Evolutionary conservation across 257 asterid genomes (phyloP), one percentile per base, ranked within the genome.

Genomic region (Solanum piurae): DNA sequence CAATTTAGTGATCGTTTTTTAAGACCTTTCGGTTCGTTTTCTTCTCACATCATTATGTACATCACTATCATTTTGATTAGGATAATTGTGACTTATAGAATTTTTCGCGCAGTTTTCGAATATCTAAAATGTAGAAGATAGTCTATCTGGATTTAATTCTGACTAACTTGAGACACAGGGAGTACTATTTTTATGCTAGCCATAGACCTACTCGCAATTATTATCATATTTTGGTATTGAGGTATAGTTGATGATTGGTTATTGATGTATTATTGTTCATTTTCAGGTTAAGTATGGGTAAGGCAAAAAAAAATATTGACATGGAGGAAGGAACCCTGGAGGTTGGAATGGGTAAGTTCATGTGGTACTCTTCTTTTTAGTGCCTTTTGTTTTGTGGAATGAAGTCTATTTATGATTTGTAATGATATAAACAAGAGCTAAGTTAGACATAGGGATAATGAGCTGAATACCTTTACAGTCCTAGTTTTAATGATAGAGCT

Each of bases 321-420:
- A 75, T 89, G 93, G 98, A 95, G 90, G 99, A 96, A 88, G 99
- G 97, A 91, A 95, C 93, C 69, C 92, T 96, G 88, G 98, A 96
- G 93, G 92, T 96, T 91, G 99, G 99, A 77, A 96, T 96, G 93
- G 99, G 99, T 96, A 92, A 83, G 94, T 88, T 91, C 66, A 16
- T 62, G 68, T 49, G 27, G 68, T 27, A 7, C 33, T 73, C 29
- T 44, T 79, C 12, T 4, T 79, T 44, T 79, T 44, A 27, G n/a
- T 27, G 14, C 64, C 25, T 77, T 77, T 16, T 44, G 62, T 77
- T 25, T 77, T 16, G n/a, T 25, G 37, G 84, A 42, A 10, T 42
- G 83, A 40, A 40, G 60, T 7, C 36, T 76, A 40, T 40, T 37
- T 40, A 21, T 36, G 20, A 21, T 21, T 79, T 77, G 27, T 44